Percentiles rank a stretch among this genome's conserved stretches.
These are phyloP conservation scores for Aureobasidium lini DNA, from an alignment of 2,329 filamentous ascomycete species.

Conservation along the genomic window DNA sequence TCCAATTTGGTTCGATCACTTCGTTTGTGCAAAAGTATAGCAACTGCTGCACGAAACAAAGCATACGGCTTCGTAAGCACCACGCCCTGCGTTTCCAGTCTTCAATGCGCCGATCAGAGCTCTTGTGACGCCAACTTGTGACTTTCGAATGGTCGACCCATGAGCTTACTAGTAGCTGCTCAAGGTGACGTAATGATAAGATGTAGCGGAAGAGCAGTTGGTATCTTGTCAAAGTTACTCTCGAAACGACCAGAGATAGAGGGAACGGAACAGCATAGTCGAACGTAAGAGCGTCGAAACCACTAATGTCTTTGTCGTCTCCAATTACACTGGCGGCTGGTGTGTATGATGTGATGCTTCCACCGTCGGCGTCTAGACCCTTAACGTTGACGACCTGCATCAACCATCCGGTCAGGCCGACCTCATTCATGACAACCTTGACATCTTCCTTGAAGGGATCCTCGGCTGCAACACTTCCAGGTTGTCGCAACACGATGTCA, in stretches of 20 bases:
- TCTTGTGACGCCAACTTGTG: constrained; percentile 66
- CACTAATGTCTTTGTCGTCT: constrained; percentile 77
- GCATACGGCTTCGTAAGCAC: constrained; percentile 87
- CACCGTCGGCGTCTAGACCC: constrained; percentile 66
- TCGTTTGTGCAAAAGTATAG: constrained; percentile 96
- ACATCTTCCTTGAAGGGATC: constrained; percentile 98
- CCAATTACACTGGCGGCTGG: constrained; percentile 51
- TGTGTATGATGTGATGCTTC: constrained; percentile 53
- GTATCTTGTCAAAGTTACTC: constrained; percentile 94
- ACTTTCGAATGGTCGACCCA: constrained; percentile 87
- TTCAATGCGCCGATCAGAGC: constrained; percentile 67
- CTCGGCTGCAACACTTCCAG: constrained; percentile 84
- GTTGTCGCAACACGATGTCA: constrained; percentile 93
- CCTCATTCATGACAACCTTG: constrained; percentile 94
- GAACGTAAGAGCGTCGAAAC: constrained; percentile 86
- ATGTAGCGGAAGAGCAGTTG: constrained; percentile 94
- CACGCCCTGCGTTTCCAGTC: constrained; percentile 89
- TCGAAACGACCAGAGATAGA: constrained; percentile 86
- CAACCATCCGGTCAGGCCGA: constrained; percentile 83
- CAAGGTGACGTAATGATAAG: constrained; percentile 79
- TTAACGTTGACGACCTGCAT: constrained; percentile 96
- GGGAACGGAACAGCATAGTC: constrained; percentile 95
- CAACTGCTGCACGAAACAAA: constrained; percentile 93
- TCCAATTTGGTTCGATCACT: constrained; percentile 97
- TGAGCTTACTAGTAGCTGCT: constrained; percentile 74